Percentiles rank a stretch among this genome's conserved stretches.
Evolutionary conservation across 331 rosid genomes (phyloP).

Genomic region (Malus hybrid): DNA sequence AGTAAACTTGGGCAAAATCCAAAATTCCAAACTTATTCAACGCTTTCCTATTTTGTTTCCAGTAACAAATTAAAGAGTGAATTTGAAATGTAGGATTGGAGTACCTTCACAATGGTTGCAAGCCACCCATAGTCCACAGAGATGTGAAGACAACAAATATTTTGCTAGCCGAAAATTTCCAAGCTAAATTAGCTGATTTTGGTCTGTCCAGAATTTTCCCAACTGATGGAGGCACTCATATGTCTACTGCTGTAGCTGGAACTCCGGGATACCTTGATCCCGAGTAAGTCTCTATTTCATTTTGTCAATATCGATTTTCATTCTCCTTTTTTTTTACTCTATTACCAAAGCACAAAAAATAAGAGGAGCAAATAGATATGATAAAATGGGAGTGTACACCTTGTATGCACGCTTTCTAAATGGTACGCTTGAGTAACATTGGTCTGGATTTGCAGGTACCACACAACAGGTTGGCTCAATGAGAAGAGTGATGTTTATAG

Average conservation of each 20-base stretch:
- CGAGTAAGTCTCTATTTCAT: slow-evolving; percentile 12
- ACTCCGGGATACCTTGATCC: slow-evolving; percentile 42
- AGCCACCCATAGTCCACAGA: slow-evolving; percentile 35
- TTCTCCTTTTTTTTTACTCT: no score
- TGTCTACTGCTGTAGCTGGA: slow-evolving; percentile 28
- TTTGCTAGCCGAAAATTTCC: slow-evolving; percentile 26
- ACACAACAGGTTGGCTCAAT: slow-evolving; percentile 14
- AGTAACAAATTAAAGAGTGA: background rate
- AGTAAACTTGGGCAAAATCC: background rate
- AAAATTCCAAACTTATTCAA: background rate
- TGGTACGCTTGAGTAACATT: background rate
- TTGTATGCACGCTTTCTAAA: background rate
- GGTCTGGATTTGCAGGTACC: slow-evolving; percentile 11
- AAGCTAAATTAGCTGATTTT: slow-evolving; percentile 44
- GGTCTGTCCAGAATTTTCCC: slow-evolving; percentile 32
- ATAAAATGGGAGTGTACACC: no score
- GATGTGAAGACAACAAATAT: slow-evolving; percentile 33
- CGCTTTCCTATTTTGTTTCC: background rate
- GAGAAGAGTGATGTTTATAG: slow-evolving; percentile 35
- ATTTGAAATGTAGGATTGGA: slow-evolving; percentile 28
- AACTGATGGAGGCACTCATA: slow-evolving; percentile 18
- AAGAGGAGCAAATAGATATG: no score
- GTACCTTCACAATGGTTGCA: slow-evolving; percentile 35
- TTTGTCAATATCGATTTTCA: background rate
- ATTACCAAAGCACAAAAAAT: no score